Evolutionary conservation across 2,329 filamentous ascomycete species (phyloP).

Genomic region (Phialophora verrucosa): DNA sequence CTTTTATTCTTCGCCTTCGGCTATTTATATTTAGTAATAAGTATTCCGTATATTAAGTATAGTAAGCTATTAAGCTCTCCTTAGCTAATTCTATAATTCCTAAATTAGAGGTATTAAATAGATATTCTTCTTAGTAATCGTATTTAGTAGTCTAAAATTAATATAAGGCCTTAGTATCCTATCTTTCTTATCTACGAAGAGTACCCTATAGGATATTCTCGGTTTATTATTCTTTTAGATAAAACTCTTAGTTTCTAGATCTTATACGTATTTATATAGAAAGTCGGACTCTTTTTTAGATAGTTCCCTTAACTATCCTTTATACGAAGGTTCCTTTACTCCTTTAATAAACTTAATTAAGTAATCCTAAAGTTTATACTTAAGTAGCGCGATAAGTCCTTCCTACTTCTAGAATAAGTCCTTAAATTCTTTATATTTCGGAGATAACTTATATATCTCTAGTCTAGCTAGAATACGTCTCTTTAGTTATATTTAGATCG

Average conservation of each 20-base stretch:
- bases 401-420: background rate
- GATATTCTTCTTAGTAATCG: background rate
- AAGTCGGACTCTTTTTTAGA: too few species aligned
- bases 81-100: background rate
- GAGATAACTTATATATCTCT: background rate
- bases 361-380: background rate
- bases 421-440: background rate
- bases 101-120: background rate
- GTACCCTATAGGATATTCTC: too few species aligned
- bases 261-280: too few species aligned
- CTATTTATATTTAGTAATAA: constrained; percentile 31
- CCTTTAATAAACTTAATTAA: background rate
- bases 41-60: background rate
- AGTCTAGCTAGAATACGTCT: too few species aligned
- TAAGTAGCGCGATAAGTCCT: background rate
- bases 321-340: background rate
- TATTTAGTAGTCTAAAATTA: background rate
- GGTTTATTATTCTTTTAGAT: too few species aligned
- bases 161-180: background rate
- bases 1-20: constrained; percentile 36
- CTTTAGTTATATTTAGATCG: too few species aligned
- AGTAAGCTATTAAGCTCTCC: background rate
- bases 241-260: too few species aligned
- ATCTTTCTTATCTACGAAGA: too few species aligned
- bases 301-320: too few species aligned